Conservation (phyloP, 306 rosid genomes). For the Gynostemma pentaphyllum region DNA sequence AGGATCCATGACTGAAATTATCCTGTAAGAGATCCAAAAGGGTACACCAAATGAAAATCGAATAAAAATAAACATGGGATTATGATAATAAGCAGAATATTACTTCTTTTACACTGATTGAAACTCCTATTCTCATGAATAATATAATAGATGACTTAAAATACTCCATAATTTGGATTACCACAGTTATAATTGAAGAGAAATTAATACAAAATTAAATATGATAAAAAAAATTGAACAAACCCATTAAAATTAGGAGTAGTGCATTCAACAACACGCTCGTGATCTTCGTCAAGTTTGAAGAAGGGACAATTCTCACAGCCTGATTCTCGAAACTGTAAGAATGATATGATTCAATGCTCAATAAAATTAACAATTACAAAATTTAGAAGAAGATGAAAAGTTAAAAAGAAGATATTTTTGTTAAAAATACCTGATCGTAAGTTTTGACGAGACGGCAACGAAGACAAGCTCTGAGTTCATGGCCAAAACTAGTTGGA, state of each 20-base stretch:
- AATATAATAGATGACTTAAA: background rate
- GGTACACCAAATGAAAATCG: background rate
- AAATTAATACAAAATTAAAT: background rate
- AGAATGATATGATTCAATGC: conserved; percentile 15
- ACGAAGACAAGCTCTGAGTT: conserved; percentile 90
- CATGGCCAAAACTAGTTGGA: conserved; percentile 88
- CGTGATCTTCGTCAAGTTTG: conserved; percentile 85
- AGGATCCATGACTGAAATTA: conserved; percentile 93
- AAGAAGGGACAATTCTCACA: conserved; percentile 94
- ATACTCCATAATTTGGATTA: too few species aligned
- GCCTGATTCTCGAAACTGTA: conserved; percentile 77
- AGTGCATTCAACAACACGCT: conserved; percentile 78
- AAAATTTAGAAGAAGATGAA: background rate
- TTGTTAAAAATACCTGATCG: conserved; percentile 69
- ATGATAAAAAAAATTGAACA: background rate
- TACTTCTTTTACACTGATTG: background rate
- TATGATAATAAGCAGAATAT: background rate
- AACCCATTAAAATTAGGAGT: conserved; percentile 96
- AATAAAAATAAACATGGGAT: background rate
- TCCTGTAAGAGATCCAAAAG: conserved; percentile 20
- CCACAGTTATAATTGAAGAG: too few species aligned
- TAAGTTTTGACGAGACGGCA: conserved; percentile 97
- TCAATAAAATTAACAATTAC: background rate
- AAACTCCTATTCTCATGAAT: background rate
- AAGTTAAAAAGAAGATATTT: background rate